Percentiles rank a stretch among this genome's conserved stretches.
phyloP scores from a whole-genome alignment of 2,329 filamentous ascomycete species.

The Ramichloridium luteum region DNA sequence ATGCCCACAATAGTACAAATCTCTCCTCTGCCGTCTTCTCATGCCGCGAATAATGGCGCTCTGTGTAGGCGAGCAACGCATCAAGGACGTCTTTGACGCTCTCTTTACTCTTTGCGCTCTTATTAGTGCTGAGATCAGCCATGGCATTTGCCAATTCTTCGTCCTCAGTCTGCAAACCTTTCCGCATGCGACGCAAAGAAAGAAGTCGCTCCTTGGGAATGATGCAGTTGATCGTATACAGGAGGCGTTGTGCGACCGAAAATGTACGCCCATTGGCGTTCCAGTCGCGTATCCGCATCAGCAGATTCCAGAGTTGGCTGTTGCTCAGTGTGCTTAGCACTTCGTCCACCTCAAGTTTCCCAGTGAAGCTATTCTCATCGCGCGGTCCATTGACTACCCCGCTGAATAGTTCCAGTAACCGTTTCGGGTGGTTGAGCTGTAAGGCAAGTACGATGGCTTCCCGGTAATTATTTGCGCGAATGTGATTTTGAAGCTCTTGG shows the following conservation, averaged over 20 bases:
- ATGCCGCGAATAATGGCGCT: slow-evolving; percentile 79
- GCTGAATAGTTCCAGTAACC: slow-evolving; percentile 73
- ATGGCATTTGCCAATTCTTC: slow-evolving; percentile 19
- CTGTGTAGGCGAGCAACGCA: slow-evolving; percentile 79
- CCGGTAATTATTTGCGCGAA: slow-evolving; percentile 74
- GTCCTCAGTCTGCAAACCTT: slow-evolving; percentile 17
- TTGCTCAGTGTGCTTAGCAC: slow-evolving; percentile 69
- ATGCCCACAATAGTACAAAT: slow-evolving; percentile 84
- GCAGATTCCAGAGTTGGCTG: slow-evolving; percentile 72
- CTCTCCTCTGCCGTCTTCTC: slow-evolving; percentile 90
- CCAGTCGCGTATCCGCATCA: slow-evolving; percentile 83
- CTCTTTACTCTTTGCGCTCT: slow-evolving; percentile 37
- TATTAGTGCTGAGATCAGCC: slow-evolving; percentile 22
- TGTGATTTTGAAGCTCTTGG: slow-evolving; percentile 86
- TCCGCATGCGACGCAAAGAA: slow-evolving; percentile 23
- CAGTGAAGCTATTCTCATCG: slow-evolving; percentile 54
- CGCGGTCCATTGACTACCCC: slow-evolving; percentile 55
- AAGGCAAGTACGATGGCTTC: slow-evolving; percentile 87
- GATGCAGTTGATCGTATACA: slow-evolving; percentile 65
- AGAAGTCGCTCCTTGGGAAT: slow-evolving; percentile 72
- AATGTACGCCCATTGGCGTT: slow-evolving; percentile 89
- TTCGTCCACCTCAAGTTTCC: slow-evolving; percentile 60
- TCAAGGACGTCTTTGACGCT: slow-evolving; percentile 75
- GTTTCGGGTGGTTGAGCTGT: slow-evolving; percentile 84
- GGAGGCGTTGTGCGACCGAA: slow-evolving; percentile 69